These are phyloP conservation scores for Hypomontagnella submonticulosa DNA, from an alignment of 495 filamentous ascomycete genomes.

Conservation along the genomic window DNA sequence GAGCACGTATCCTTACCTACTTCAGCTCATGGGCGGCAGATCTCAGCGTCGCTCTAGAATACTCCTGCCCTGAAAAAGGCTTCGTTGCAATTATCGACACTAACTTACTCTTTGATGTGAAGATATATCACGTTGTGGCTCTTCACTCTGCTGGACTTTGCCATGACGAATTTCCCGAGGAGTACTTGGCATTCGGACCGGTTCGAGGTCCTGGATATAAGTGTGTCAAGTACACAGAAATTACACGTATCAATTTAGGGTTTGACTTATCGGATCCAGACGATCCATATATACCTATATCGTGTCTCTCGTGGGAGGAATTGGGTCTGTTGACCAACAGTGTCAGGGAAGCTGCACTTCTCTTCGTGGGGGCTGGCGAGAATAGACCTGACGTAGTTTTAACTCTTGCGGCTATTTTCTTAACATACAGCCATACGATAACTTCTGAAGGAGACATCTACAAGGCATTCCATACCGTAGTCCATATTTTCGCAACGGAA, in stretches of 20 bases:
- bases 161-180: not conserved
- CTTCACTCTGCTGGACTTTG: slow-evolving; percentile 7
- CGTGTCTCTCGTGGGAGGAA: not conserved
- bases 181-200: slow-evolving; percentile 26
- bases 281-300: not conserved
- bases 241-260: not conserved
- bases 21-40: slow-evolving; percentile 34
- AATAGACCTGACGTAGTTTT: slow-evolving; percentile 2
- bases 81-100: slow-evolving; percentile 31
- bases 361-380: not conserved
- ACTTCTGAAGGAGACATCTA: too few relatives aligned
- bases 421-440: not conserved
- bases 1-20: not conserved
- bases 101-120: slow-evolving; percentile 12
- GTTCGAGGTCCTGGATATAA: slow-evolving; percentile 21
- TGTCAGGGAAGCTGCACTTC: not conserved
- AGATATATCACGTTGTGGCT: slow-evolving; percentile 13
- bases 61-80: not conserved
- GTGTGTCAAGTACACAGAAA: slow-evolving; percentile 2
- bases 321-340: not conserved
- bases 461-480: too few relatives aligned
- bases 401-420: not conserved
- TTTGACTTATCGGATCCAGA: not conserved
- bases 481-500: too few relatives aligned
- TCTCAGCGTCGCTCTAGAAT: not conserved